Evolutionary conservation across 2,329 filamentous ascomycete genomes (phyloP).

Genomic region (Ophiostoma sp.): DNA sequence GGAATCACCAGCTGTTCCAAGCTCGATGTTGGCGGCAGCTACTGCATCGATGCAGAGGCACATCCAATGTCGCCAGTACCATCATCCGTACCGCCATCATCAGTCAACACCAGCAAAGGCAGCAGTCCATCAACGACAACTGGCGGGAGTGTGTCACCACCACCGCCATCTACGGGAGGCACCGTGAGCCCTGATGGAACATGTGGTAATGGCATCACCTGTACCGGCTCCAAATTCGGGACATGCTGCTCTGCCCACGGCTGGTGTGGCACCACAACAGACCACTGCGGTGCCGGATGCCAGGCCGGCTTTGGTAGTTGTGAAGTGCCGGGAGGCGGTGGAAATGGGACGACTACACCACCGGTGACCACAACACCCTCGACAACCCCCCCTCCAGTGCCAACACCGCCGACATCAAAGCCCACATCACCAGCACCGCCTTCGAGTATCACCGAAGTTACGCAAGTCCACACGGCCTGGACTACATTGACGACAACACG

Average conservation of each 20-base stretch:
- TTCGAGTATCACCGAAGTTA: neutral
- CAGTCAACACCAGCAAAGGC: neutral
- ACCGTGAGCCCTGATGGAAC: slow-evolving; percentile 17
- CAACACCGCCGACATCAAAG: neutral
- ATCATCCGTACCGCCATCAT: neutral
- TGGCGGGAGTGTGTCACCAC: neutral
- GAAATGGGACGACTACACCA: neutral
- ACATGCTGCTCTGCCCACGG: slow-evolving; percentile 38
- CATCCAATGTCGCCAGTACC: neutral
- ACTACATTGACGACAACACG: slow-evolving; percentile 20
- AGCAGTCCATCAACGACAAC: neutral
- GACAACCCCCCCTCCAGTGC: neutral
- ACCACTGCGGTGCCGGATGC: slow-evolving; percentile 37
- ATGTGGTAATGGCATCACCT: slow-evolving; percentile 33
- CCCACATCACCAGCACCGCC: neutral
- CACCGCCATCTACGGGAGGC: neutral
- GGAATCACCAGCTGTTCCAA: slow-evolving; percentile 22
- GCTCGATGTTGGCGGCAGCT: slow-evolving; percentile 5
- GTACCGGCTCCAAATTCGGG: slow-evolving; percentile 31
- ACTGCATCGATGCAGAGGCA: slow-evolving; percentile 22
- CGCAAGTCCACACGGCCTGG: slow-evolving; percentile 12
- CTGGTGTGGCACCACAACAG: slow-evolving; percentile 36
- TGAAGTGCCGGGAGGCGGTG: neutral
- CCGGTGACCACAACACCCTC: neutral
- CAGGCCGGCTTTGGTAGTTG: slow-evolving; percentile 33